Conservation (phyloP, 2,329 filamentous ascomycete species). For the Drechslera avenae region DNA sequence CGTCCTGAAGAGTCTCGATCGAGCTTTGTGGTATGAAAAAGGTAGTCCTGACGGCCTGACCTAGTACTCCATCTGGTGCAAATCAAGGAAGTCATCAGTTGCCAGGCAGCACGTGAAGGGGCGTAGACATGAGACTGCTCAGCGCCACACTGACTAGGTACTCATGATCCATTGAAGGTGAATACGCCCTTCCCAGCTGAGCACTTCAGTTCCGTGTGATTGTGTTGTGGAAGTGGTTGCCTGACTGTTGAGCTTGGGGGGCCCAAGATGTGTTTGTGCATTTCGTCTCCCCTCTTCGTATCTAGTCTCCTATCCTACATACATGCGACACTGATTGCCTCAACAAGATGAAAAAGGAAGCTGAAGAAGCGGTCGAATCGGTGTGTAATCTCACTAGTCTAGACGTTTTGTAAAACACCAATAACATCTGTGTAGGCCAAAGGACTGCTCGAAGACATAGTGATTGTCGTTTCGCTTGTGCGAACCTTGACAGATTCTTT, state of each 20-base stretch:
- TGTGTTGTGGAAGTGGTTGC: conserved; percentile 12
- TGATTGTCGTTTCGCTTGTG: conserved; percentile 40
- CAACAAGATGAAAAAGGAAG: conserved; percentile 23
- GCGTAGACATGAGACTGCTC: conserved; percentile 9
- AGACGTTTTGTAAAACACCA: not conserved
- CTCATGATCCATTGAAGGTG: conserved; percentile 11
- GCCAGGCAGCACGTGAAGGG: conserved; percentile 8
- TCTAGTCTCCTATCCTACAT: not conserved
- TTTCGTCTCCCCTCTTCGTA: not conserved
- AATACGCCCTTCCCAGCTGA: conserved; percentile 17
- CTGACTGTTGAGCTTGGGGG: conserved; percentile 6
- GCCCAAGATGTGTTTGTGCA: conserved; percentile 5
- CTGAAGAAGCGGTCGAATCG: conserved; percentile 20
- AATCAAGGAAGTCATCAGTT: conserved; percentile 3
- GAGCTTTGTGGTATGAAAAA: not conserved
- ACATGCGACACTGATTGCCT: not conserved
- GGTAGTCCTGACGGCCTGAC: not conserved
- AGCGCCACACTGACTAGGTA: conserved; percentile 3
- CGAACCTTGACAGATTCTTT: conserved; percentile 37
- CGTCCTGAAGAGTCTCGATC: not conserved
- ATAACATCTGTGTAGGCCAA: conserved; percentile 27
- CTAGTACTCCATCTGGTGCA: not conserved
- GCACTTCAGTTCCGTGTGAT: conserved; percentile 4
- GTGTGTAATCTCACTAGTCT: conserved; percentile 7
- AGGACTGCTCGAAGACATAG: conserved; percentile 30